Evolutionary conservation across 768 basidiomycete genomes (phyloP), one percentile per base, ranked within the genome.

Genomic region (Hemileccinum rubropunctum): DNA sequence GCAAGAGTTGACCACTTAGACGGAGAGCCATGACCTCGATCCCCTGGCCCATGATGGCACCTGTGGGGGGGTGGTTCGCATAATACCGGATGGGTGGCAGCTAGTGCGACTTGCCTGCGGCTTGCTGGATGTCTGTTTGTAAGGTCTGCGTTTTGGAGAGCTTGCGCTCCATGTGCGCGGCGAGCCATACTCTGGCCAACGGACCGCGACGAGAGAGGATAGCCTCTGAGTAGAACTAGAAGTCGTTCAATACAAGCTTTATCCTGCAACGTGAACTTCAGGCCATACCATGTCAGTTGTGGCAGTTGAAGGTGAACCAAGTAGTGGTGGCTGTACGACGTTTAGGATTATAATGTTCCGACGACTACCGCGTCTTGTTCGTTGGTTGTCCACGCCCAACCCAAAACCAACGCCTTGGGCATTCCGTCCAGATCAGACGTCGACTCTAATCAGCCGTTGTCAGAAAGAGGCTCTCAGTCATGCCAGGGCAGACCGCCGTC

Each of bases 91-190:
- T 7, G 30, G 23, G 23, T 23, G 23, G 23, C 6, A 23, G 23
- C 23, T 6, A 23, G 23, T 3, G 10, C 3, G 32, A 50, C 59
- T 57, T 58, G 86, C 91, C 91, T 58, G 95, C 92, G 47, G 91
- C 89, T 66, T 98, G 84, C 57, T 88, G 92, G 46, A 99, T 97
- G 69, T 97, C 91, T 1, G 95, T 95, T 63, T 94, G 90, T 2
- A 97, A 73, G 1, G 95, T 93, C 68, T 95, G 92, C 23, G 87
- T 84, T 71, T 98, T 99, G 59, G 91, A 93, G 62, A 99, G 84
- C 75, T 98, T 98, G 63, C 92, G 84, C 71, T 98, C 94, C 85
- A 95, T 94, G 77, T 98, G 95, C 2, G 97, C 95, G 36, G 95
- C 95, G 47, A 99, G 86, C 97, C 97, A 99, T 76, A 99, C 93